Evolutionary conservation across 257 asterid genomes (phyloP).

Genomic region (Capsicum chinense): DNA sequence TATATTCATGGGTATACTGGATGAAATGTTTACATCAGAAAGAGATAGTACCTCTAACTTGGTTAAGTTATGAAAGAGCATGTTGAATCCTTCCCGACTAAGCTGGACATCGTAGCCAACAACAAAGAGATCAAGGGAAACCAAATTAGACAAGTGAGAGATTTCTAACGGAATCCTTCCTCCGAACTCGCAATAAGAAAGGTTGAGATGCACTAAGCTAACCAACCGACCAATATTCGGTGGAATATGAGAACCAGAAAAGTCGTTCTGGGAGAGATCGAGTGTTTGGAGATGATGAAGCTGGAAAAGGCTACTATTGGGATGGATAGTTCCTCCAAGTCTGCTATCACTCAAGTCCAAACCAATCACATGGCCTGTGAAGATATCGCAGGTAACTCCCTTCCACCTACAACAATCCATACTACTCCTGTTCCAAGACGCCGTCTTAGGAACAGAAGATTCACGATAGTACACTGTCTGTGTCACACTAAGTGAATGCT

Average conservation of each 20-base stretch:
- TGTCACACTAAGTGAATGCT: neutral
- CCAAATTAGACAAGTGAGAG: neutral
- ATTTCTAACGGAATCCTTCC: neutral
- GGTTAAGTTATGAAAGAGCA: too few species aligned
- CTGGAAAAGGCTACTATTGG: slow-evolving; percentile 15
- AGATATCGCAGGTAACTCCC: neutral
- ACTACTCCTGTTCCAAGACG: neutral
- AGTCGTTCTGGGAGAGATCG: neutral
- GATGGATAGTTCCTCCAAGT: slow-evolving; percentile 1
- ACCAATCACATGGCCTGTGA: neutral
- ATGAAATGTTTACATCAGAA: too few species aligned
- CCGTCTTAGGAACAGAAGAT: neutral
- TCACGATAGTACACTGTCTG: neutral
- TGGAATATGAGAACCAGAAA: neutral
- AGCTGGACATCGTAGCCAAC: rapidly evolving
- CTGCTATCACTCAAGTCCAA: neutral
- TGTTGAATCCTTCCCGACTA: neutral
- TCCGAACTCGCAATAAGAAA: neutral
- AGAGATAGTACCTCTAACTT: too few species aligned
- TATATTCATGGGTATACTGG: neutral
- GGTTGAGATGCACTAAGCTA: slow-evolving; percentile 12
- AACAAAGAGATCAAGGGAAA: neutral
- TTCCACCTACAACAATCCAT: neutral
- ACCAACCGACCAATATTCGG: neutral
- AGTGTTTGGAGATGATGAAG: neutral